phyloP scores from a whole-genome alignment of 1,139 yeast genomes.

The Pichia sp. region DNA sequence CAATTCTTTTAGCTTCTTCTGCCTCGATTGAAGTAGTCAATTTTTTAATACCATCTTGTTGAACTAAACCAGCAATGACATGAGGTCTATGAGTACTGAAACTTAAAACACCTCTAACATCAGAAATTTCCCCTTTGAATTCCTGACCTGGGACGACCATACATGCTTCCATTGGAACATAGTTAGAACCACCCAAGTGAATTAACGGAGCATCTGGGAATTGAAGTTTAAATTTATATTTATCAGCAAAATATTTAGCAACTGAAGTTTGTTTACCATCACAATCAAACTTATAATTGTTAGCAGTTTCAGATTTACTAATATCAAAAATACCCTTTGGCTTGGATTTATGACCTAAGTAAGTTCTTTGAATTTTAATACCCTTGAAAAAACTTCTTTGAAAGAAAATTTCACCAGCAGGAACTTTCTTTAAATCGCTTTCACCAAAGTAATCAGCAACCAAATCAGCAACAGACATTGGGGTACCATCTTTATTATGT shows the following conservation, averaged over 20 bases:
- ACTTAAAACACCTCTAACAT: constrained; percentile 22
- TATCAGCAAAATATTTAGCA: constrained; percentile 17
- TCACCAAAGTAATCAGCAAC: constrained; percentile 21
- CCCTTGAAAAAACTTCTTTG: constrained; percentile 22
- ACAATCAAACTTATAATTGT: constrained; percentile 19
- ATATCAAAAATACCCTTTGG: constrained; percentile 23
- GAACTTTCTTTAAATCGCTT: constrained; percentile 15
- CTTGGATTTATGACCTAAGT: constrained; percentile 20
- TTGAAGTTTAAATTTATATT: constrained; percentile 18
- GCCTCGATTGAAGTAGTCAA: constrained; percentile 10
- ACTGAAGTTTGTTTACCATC: constrained; percentile 21
- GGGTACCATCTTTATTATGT: constrained; percentile 22
- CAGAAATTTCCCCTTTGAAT: constrained; percentile 22
- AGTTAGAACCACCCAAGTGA: constrained; percentile 23
- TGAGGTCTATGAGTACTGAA: constrained; percentile 25
- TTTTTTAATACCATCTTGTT: constrained; percentile 22
- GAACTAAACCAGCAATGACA: constrained; percentile 24
- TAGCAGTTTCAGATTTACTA: constrained; percentile 17
- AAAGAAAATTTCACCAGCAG: constrained; percentile 12
- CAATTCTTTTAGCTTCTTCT: constrained; percentile 18
- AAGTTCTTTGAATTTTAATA: constrained; percentile 20
- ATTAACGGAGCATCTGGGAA: constrained; percentile 22
- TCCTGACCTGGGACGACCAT: constrained; percentile 24
- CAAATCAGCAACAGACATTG: constrained; percentile 23
- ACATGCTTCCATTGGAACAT: constrained; percentile 24